Conservation (phyloP, 208 protist species). For the Trypanosoma rangeli region DNA sequence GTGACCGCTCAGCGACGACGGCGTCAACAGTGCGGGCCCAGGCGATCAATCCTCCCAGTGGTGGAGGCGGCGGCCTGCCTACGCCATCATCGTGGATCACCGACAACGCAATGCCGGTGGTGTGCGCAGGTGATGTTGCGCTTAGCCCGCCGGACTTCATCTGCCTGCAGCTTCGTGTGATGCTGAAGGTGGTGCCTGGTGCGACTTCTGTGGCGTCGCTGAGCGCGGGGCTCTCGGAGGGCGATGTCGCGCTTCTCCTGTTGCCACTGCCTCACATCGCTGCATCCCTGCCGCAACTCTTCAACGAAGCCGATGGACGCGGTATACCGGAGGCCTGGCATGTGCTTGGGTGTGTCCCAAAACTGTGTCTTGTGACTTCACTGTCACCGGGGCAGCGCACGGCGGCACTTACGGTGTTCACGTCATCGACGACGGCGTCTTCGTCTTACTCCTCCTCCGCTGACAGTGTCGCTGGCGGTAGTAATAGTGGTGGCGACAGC, state of each 20-base stretch:
- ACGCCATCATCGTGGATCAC: conserved; percentile 17
- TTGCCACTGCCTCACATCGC: conserved; percentile 52
- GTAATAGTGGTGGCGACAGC: not conserved
- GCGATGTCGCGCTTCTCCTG: conserved; percentile 62
- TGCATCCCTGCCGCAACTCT: conserved; percentile 29
- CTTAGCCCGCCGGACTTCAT: conserved; percentile 12
- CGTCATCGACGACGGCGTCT: conserved; percentile 14
- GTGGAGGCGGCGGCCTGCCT: conserved; percentile 11
- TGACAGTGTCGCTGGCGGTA: not conserved
- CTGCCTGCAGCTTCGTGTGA: conserved; percentile 20
- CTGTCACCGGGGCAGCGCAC: conserved; percentile 32
- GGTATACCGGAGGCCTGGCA: conserved; percentile 45
- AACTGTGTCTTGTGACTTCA: conserved; percentile 60
- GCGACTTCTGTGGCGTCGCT: not conserved
- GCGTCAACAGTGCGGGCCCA: not conserved
- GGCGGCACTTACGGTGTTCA: conserved; percentile 33
- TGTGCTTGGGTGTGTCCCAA: conserved; percentile 53
- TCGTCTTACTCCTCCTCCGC: not conserved
- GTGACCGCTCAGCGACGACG: not conserved
- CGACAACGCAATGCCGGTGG: conserved; percentile 13
- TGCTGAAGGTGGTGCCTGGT: not conserved
- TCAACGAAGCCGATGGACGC: conserved; percentile 3
- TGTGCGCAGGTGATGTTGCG: conserved; percentile 5
- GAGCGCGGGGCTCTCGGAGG: conserved; percentile 37
- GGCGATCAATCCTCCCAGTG: conserved; percentile 1